A percentile compares a stretch with the other conserved stretches of the same genome.
phyloP scores from a whole-genome alignment of 495 filamentous ascomycete species.

The Xylaria cubensis region DNA sequence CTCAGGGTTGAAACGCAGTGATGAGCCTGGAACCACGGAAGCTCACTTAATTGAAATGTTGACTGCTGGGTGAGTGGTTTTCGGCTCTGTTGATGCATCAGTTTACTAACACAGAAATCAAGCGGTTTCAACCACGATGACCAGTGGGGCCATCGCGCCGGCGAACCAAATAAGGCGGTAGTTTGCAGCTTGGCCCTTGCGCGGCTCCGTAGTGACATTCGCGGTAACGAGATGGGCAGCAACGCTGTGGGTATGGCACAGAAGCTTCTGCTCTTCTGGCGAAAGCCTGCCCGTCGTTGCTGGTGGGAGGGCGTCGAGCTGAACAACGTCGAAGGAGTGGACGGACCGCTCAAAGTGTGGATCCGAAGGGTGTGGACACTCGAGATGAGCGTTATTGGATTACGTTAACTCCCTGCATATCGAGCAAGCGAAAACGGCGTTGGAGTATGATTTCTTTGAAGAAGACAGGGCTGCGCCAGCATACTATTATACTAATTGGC shows the following conservation, averaged over 20 bases:
- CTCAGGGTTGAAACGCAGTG: conserved; percentile 89
- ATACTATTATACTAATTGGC: conserved; percentile 28
- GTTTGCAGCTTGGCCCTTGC: conserved; percentile 96
- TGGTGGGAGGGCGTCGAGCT: conserved; percentile 99
- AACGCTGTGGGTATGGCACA: conserved; percentile 97
- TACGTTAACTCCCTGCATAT: conserved; percentile 63
- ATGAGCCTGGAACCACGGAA: conserved; percentile 94
- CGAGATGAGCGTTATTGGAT: conserved; percentile 96
- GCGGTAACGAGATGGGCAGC: conserved; percentile 73
- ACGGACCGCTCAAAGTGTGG: conserved; percentile 96
- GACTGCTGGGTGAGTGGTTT: conserved; percentile 82
- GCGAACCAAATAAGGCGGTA: conserved; percentile 96
- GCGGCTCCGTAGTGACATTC: conserved; percentile 88
- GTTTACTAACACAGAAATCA: conserved; percentile 25
- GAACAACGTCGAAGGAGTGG: conserved; percentile 84
- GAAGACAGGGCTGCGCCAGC: conserved; percentile 26
- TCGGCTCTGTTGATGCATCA: conserved; percentile 15
- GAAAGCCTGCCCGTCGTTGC: conserved; percentile 93
- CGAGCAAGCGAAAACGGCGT: conserved; percentile 36
- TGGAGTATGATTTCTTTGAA: conserved; percentile 32
- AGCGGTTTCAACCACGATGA: conserved; percentile 98
- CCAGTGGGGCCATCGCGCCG: conserved; percentile 92
- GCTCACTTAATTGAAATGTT: conserved; percentile 99
- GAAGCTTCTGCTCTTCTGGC: conserved; percentile 97
- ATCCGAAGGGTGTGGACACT: conserved; percentile 97